Percentiles rank a stretch among this genome's conserved stretches.
Conservation (phyloP, 495 filamentous ascomycete species). For the Chaetomium tenue region DNA sequence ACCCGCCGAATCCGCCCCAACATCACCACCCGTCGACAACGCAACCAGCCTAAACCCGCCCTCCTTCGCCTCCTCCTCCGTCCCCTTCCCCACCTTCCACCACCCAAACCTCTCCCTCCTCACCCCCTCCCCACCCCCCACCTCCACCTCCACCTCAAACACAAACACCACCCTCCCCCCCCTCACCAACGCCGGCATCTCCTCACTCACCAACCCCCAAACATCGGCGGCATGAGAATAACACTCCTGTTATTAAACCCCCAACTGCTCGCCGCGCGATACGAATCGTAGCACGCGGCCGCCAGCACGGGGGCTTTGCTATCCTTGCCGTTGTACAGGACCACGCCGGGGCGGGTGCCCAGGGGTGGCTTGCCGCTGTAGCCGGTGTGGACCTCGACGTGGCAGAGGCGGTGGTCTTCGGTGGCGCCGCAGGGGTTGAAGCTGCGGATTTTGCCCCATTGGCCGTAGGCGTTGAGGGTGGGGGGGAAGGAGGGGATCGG, state of each 20-base stretch:
- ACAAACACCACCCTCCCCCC: not conserved
- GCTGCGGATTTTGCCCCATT: not conserved
- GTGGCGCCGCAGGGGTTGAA: constrained; percentile 1
- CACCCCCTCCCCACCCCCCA: not conserved
- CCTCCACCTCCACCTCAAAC: not conserved
- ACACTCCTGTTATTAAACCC: not conserved
- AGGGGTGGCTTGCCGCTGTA: constrained; percentile 1
- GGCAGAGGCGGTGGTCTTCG: not conserved
- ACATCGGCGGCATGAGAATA: not conserved
- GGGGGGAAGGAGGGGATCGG: not conserved
- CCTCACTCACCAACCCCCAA: not conserved
- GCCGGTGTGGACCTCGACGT: not conserved
- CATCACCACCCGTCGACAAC: not conserved
- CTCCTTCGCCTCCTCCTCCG: not conserved
- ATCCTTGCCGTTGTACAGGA: not conserved
- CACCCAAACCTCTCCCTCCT: not conserved
- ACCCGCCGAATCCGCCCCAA: too few relatives aligned
- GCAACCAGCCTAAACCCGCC: not conserved
- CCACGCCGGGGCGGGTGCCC: not conserved
- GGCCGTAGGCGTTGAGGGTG: not conserved
- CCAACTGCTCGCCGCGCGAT: not conserved
- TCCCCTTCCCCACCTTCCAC: not conserved
- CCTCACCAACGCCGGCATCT: not conserved
- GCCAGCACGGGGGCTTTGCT: not conserved
- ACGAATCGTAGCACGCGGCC: not conserved